phyloP scores from a whole-genome alignment of 257 asterid genomes.

The Hygrophila difformis region DNA sequence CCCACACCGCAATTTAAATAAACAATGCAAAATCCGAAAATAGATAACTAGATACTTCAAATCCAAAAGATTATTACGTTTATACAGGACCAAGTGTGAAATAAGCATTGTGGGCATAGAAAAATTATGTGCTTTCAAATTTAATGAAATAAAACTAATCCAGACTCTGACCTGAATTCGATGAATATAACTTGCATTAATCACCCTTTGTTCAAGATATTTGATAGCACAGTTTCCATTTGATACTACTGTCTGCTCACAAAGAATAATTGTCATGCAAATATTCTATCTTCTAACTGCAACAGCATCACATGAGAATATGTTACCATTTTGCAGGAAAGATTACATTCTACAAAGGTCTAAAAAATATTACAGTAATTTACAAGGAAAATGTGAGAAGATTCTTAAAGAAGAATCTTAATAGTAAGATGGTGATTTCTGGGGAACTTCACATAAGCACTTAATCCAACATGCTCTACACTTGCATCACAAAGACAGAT shows the following conservation, averaged over 20 bases:
- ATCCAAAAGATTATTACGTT: constrained; percentile 14
- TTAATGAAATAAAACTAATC: background rate
- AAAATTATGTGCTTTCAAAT: constrained; percentile 3
- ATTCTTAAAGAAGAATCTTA: too few relatives aligned
- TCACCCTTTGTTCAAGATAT: constrained; percentile 10
- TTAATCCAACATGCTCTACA: too few relatives aligned
- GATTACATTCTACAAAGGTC: too few relatives aligned
- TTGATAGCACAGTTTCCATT: constrained; percentile 27
- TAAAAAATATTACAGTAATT: too few relatives aligned
- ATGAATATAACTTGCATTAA: constrained; percentile 14
- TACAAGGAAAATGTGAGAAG: too few relatives aligned
- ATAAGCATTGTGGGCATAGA: background rate
- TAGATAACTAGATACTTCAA: constrained; percentile 6
- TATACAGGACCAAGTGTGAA: background rate
- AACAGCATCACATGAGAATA: too few relatives aligned
- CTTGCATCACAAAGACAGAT: background rate
- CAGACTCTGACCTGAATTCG: constrained; percentile 10
- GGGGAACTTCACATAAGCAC: too few relatives aligned
- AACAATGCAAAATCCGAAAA: too few relatives aligned
- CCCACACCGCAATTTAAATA: too few relatives aligned
- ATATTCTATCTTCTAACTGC: constrained; percentile 2
- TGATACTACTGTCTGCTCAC: constrained; percentile 44
- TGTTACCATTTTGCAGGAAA: too few relatives aligned
- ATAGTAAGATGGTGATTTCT: too few relatives aligned
- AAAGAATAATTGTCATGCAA: too few relatives aligned